Conservation (phyloP, 1,284 basidiomycete species). For the Bjerkandera adusta region DNA sequence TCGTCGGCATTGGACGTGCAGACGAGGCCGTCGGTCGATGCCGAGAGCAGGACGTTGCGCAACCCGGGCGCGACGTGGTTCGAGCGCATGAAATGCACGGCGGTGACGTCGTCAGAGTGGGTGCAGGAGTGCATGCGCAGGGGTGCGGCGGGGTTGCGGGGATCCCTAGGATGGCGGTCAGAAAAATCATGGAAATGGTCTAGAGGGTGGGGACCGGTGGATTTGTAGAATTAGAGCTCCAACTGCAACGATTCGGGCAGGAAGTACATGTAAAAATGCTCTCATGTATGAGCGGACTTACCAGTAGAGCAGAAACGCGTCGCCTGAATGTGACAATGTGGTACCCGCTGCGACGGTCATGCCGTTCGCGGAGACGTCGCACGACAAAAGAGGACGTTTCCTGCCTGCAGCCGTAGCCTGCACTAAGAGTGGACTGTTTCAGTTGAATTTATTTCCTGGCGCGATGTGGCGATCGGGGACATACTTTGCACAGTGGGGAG, state of each 20-base stretch:
- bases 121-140: slow-evolving; percentile 57
- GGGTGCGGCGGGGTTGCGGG: slow-evolving; percentile 47
- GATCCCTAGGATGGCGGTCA: slow-evolving; percentile 46
- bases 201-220: too few relatives aligned
- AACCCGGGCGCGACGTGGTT: slow-evolving; percentile 6
- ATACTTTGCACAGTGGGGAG: slow-evolving; percentile 70
- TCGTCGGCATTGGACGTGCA: slow-evolving; percentile 65
- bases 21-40: slow-evolving; percentile 72
- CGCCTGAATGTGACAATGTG: slow-evolving; percentile 64
- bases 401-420: slow-evolving; percentile 46
- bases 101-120: slow-evolving; percentile 78
- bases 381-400: slow-evolving; percentile 52
- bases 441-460: slow-evolving; percentile 54
- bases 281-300: slow-evolving; percentile 29
- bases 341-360: slow-evolving; percentile 68
- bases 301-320: slow-evolving; percentile 75
- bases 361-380: slow-evolving; percentile 67
- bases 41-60: slow-evolving; percentile 53
- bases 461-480: too few relatives aligned
- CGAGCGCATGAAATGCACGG: slow-evolving; percentile 49
- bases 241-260: neutral
- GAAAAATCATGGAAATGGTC: too few relatives aligned
- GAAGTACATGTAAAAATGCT: slow-evolving; percentile 2
- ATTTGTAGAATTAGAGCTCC: too few relatives aligned
- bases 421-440: slow-evolving; percentile 25